Percentiles rank a stretch among this genome's conserved stretches.
These are phyloP conservation scores for Phytophthora pistaciae DNA, from an alignment of 352 stramenopile species.

Conservation along the genomic window DNA sequence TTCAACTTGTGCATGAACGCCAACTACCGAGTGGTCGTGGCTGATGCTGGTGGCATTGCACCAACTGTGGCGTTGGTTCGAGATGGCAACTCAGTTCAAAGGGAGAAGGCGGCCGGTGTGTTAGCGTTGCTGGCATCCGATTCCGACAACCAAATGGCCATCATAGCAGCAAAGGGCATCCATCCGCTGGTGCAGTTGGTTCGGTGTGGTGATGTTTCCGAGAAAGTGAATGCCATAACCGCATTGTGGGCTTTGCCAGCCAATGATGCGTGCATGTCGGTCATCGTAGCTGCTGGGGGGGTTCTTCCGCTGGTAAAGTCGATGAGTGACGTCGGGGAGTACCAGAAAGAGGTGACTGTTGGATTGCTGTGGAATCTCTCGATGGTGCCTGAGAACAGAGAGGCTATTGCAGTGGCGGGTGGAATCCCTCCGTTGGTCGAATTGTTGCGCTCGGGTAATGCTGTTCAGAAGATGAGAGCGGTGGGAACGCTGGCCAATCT, in stretches of 20 bases:
- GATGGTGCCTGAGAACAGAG: slow-evolving; percentile 7
- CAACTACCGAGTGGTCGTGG: slow-evolving; percentile 10
- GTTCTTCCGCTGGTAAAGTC: slow-evolving; percentile 12
- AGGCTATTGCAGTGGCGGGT: slow-evolving; percentile 4
- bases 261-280: slow-evolving; percentile 1
- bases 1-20: slow-evolving; percentile 15
- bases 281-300: slow-evolving; percentile 6
- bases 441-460: neutral
- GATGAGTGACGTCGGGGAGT: neutral
- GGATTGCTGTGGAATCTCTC: slow-evolving; percentile 22
- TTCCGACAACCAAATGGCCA: slow-evolving; percentile 3
- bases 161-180: slow-evolving; percentile 7
- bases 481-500: neutral
- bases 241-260: slow-evolving; percentile 13
- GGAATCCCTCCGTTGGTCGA: slow-evolving; percentile 10
- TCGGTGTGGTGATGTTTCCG: neutral
- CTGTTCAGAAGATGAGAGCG: neutral
- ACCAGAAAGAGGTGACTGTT: slow-evolving; percentile 16
- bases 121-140: slow-evolving; percentile 19
- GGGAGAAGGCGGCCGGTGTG: slow-evolving; percentile 24
- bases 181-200: slow-evolving; percentile 11
- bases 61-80: slow-evolving; percentile 14
- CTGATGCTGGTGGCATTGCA: slow-evolving; percentile 2
- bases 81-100: slow-evolving; percentile 8
- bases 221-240: slow-evolving; percentile 12